Percentiles rank a stretch among this genome's conserved stretches.
Evolutionary conservation across 2,329 filamentous ascomycete genomes (phyloP).

Genomic region (Colletotrichum echinochloae): DNA sequence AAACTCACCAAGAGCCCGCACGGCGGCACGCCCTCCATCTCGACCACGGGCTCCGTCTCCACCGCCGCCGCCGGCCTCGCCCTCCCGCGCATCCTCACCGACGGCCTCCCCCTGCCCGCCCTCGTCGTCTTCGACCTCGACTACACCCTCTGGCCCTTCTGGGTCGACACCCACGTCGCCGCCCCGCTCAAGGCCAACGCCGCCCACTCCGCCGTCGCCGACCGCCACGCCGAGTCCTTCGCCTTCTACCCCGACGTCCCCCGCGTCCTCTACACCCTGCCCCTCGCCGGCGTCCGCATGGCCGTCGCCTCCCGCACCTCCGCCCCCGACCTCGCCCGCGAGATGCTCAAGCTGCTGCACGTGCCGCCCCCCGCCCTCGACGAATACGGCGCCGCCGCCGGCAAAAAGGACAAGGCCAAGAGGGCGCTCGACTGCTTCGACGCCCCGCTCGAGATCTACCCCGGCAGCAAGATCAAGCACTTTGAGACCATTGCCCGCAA

Average conservation of each 20-base stretch:
- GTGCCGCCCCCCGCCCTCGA: constrained; percentile 54
- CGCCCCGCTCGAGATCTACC: constrained; percentile 74
- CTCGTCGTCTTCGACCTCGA: constrained; percentile 95
- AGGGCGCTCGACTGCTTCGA: constrained; percentile 71
- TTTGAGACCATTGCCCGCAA: constrained; percentile 79
- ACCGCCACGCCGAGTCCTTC: constrained; percentile 74
- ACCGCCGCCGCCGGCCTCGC: constrained; percentile 40
- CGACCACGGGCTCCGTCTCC: constrained; percentile 41
- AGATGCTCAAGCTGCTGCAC: constrained; percentile 82
- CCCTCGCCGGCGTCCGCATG: constrained; percentile 62
- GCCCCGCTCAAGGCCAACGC: constrained; percentile 72
- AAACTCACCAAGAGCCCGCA: constrained; percentile 48
- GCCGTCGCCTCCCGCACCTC: constrained; percentile 85
- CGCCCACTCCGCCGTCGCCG: constrained; percentile 57
- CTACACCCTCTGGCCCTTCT: constrained; percentile 99
- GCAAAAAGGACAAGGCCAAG: constrained; percentile 50
- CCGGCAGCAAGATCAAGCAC: constrained; percentile 86
- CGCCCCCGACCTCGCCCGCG: constrained; percentile 81
- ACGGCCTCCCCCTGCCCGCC: constrained; percentile 78
- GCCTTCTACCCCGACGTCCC: constrained; percentile 79
- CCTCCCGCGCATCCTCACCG: constrained; percentile 59
- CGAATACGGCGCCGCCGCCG: constrained; percentile 43
- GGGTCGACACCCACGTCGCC: constrained; percentile 93
- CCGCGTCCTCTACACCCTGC: constrained; percentile 72
- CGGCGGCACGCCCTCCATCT: constrained; percentile 41